Evolutionary conservation across 2,329 filamentous ascomycete species (phyloP), one percentile per base, ranked within the genome.

Genomic region (Clonostachys byssicola): DNA sequence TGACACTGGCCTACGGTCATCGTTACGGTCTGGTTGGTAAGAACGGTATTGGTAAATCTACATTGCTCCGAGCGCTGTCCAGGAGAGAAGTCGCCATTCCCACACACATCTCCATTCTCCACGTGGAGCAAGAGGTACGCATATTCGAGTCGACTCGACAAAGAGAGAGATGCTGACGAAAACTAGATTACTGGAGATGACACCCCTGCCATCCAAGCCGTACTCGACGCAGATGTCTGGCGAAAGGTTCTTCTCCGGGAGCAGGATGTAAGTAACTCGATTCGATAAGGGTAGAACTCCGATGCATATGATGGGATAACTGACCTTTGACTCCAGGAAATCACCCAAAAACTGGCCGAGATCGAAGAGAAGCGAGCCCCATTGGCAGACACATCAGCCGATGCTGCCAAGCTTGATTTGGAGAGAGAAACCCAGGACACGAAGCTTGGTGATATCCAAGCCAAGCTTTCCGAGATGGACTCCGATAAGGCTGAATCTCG

Each of bases 11-110:
- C 1, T 96, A 95, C 66, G 91, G 92, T 46, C 86, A 92, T 63
- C 85, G 94, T 55, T 99, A 99, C 69, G 94, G 94, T 83, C 75
- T 99, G 54, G 94, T 99, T 56, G 94, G 94, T 78, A 89, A 97
- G 78, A 99, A 99, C 81, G 94, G 94, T 90, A 92, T 99, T 54
- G 94, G 89, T 78, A 92, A 94, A 80, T 90, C 90, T 63, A 99
- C 94, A n/a, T 75, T 99, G 54, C 79, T 99, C 52, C 82, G 94
- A 56, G 94, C 94, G 14, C 75, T 99, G 55, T 95, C 92, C 60
- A 85, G 90, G 60, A 84, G 94, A 86, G 94, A 99, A 64, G 81
- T 99, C 50, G 81, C 92, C 5, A 94, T 99, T 69, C 94, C 94
- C 12, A 95, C 89, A 2, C 92, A 99, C 58, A 99, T 99, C 54